Base-by-base conservation (phyloP, 768 basidiomycete species). In the Panellus pusillus region DNA sequence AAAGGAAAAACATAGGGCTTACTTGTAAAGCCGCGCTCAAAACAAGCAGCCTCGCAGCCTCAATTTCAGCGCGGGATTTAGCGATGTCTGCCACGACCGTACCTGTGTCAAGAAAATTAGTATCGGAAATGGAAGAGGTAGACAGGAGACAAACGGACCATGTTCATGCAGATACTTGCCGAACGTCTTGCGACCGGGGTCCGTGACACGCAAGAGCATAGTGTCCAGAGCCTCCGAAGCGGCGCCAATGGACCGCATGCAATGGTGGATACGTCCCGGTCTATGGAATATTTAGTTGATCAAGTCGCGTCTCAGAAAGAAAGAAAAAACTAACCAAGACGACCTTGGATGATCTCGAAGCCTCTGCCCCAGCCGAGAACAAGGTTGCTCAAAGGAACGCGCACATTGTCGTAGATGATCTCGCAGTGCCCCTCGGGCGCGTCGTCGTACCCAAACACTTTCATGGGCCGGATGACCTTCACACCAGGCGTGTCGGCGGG, bases 341-440 rank as follows among this genome's bases (percentile, higher is more conserved):
- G 91, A 39, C 94, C 94, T 82, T 98, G 95, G 57, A 98, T 91
- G 59, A 95, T 93, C 82, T 98, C 97, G 62, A 99, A 99, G 6
- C 97, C 97, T 59, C 81, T 80, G 13, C 97, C 95, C 90, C 95
- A 95, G 5, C 96, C 96, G 19, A 90, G 79, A 13, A 99, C 81
- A 44, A 98, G 68, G 67, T 94, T 94, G 49, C 74, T 72, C 54
- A 91, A 68, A 9, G 93, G 93, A 15, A 99, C 88, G 31, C 91
- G 84, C 24, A 98, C 97, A 66, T 97, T 91, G 19, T 94, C 88
- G 61, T 98, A 99, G 55, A 90, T 81, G 49, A 99, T 81, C 72
- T 99, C 97, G 64, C 87, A 97, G 66, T 99, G 97, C 0, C 97
- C 97, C 68, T 97, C 94, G 0, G 94, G 93, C 6, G 95, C 94